A percentile compares a stretch with the other conserved stretches of the same genome.
These are phyloP conservation scores for Fusarium brevicatenulatum DNA, from an alignment of 2,329 filamentous ascomycete species.

Conservation along the genomic window DNA sequence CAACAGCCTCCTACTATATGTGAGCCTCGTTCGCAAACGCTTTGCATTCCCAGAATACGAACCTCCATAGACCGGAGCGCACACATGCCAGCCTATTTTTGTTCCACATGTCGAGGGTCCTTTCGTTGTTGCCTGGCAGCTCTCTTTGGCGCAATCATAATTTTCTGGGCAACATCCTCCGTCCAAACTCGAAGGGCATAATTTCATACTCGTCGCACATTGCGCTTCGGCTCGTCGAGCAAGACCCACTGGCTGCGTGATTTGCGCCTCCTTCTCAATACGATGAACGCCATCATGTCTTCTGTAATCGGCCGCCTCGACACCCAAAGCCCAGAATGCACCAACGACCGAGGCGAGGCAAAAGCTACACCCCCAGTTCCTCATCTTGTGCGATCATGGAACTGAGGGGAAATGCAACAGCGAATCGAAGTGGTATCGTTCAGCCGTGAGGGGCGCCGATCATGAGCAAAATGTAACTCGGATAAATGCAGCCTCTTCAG, in stretches of 20 bases:
- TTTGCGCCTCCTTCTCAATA: constrained; percentile 44
- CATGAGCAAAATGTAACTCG: constrained; percentile 17
- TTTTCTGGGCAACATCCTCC: constrained; percentile 61
- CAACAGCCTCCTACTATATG: constrained; percentile 56
- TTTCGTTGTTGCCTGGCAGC: constrained; percentile 59
- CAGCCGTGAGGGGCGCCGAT: constrained; percentile 17
- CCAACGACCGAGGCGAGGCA: constrained; percentile 32
- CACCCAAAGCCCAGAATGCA: constrained; percentile 33
- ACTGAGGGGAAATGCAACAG: constrained; percentile 25
- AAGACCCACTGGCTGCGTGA: constrained; percentile 36
- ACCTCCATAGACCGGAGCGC: constrained; percentile 52
- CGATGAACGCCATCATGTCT: constrained; percentile 47
- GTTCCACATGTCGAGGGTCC: constrained; percentile 54
- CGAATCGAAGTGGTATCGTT: constrained; percentile 8
- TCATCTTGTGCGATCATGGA: constrained; percentile 37
- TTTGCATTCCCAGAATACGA: constrained; percentile 22
- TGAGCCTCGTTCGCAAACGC: constrained; percentile 15
- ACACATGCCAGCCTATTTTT: constrained; percentile 52
- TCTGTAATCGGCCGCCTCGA: constrained; percentile 44
- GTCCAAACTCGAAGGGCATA: constrained; percentile 53
- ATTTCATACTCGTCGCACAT: constrained; percentile 44
- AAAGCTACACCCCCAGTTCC: constrained; percentile 36
- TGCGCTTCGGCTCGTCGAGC: constrained; percentile 30
- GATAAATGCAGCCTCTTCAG: constrained; percentile 13
- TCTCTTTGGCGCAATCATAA: constrained; percentile 60